Evolutionary conservation across 129 eudicot genomes (phyloP), one percentile per base, ranked within the genome.

Genomic region (Sambucus nigra): DNA sequence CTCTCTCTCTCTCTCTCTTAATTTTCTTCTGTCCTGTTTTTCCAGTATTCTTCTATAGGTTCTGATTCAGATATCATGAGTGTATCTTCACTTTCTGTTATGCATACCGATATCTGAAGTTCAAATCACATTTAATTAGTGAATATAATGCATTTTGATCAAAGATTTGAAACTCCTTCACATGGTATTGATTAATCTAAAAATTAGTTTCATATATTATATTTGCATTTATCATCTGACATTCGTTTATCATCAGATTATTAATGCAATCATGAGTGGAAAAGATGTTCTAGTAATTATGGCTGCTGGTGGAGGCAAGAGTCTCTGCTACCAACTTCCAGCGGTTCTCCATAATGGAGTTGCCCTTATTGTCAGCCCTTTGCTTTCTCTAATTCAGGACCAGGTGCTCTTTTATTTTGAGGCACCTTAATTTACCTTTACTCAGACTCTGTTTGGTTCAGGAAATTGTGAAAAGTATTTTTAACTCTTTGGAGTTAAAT

Each of bases 271-370:
- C 68, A 86, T 92, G 99, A 86, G 95, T 47, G 78, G 76, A 48
- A 92, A 87, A 64, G 95, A 92, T 66, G 95, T 92, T 57, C 73
- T 92, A 66, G 99, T 92, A 47, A 92, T 92, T 53, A 92, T 92
- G 99, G 99, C 99, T 47, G 99, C 99, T 64, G 99, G 99, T 54
- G 99, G 99, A 57, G 99, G 99, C 60, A 92, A 92, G 78, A 92
- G 99, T 40, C 88, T 92, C 26, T 92, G 99, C 76, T 92, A 92
- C 73, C 99, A 92, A 70, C 99, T 92, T 77, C 99, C 99, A 7
- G 99, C 99, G 61, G 57, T 92, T 76, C 76, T 92, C 54, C 78
- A 68, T 45, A 57, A 68, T 28, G 99, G 99, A 29, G 77, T 92
- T 54, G 75, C 94, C 46, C 95, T 92, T 45, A 86, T 92, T 45